Evolutionary conservation across 805 yeast genomes (phyloP).

Genomic region (Yamadazyma takamatsuzukensis): DNA sequence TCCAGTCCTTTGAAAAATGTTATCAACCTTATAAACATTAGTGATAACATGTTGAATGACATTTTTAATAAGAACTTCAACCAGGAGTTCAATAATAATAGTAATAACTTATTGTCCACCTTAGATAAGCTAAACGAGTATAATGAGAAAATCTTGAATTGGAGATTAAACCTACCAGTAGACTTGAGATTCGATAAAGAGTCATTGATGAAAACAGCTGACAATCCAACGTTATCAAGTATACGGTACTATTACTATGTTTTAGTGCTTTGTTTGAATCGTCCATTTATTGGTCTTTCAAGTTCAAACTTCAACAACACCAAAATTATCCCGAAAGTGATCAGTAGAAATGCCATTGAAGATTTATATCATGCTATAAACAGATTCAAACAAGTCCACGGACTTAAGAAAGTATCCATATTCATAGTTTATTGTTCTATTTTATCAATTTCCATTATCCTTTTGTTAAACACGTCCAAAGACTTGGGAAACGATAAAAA

Average conservation of each 20-base stretch:
- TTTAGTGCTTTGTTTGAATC: constrained; percentile 53
- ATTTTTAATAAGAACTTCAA: constrained; percentile 38
- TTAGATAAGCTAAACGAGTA: constrained; percentile 39
- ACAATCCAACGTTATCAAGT: constrained; percentile 51
- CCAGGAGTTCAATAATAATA: constrained; percentile 21
- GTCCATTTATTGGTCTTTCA: constrained; percentile 51
- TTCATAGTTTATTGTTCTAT: constrained; percentile 47
- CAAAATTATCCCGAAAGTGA: constrained; percentile 20
- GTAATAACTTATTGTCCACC: constrained; percentile 33
- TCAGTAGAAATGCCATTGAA: constrained; percentile 38
- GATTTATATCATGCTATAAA: constrained; percentile 39
- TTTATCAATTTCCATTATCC: constrained; percentile 40
- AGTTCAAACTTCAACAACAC: constrained; percentile 18
- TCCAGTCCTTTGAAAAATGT: constrained; percentile 42
- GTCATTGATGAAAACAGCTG: constrained; percentile 38
- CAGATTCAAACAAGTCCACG: constrained; percentile 36
- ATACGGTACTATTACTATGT: constrained; percentile 58
- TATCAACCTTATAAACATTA: constrained; percentile 39
- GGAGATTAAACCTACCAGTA: constrained; percentile 49
- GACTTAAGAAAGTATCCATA: constrained; percentile 40
- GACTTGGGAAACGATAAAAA: constrained; percentile 23
- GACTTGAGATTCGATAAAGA: constrained; percentile 48
- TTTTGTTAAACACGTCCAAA: constrained; percentile 29
- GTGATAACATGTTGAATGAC: constrained; percentile 44
- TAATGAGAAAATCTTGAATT: constrained; percentile 46